These are phyloP conservation scores for Fallopia convolvulus DNA, from an alignment of 148 eudicot genomes.

Conservation along the genomic window DNA sequence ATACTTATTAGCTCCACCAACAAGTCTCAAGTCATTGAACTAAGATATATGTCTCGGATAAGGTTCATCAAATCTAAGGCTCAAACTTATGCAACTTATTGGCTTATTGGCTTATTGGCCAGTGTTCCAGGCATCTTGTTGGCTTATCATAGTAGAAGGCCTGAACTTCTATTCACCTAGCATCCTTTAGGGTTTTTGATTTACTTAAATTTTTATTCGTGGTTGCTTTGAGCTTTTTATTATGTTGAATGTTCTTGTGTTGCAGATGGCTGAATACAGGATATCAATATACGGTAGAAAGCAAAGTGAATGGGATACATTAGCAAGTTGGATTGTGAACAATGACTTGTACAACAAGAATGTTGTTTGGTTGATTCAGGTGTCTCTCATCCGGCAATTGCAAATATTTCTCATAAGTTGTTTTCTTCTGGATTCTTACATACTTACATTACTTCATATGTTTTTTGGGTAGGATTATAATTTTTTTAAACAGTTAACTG, in stretches of 20 bases:
- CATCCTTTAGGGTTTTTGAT: not conserved
- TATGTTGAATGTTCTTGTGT: conserved; percentile 16
- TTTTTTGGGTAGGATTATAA: not conserved
- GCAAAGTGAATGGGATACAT: conserved; percentile 97
- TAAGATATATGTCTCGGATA: too few species aligned
- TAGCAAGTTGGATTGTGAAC: conserved; percentile 96
- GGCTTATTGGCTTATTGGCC: too few species aligned
- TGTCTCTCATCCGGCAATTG: conserved; percentile 9
- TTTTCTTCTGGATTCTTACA: not conserved
- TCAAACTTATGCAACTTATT: not conserved
- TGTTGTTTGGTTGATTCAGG: conserved; percentile 99
- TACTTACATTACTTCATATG: too few species aligned
- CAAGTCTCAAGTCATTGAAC: too few species aligned
- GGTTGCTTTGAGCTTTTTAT: not conserved
- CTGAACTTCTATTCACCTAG: not conserved
- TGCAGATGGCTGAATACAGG: conserved; percentile 99
- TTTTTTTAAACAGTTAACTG: not conserved
- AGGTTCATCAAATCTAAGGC: not conserved
- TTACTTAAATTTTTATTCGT: not conserved
- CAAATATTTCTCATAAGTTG: not conserved
- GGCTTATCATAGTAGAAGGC: not conserved
- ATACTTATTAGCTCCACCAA: too few species aligned
- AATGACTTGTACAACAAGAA: conserved; percentile 88
- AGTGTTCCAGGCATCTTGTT: not conserved
- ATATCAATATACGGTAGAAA: conserved; percentile 93